Percentiles rank a stretch among this genome's conserved stretches.
phyloP scores from a whole-genome alignment of 176 grass and related monocot species.

The Aegilops bicornis region DNA sequence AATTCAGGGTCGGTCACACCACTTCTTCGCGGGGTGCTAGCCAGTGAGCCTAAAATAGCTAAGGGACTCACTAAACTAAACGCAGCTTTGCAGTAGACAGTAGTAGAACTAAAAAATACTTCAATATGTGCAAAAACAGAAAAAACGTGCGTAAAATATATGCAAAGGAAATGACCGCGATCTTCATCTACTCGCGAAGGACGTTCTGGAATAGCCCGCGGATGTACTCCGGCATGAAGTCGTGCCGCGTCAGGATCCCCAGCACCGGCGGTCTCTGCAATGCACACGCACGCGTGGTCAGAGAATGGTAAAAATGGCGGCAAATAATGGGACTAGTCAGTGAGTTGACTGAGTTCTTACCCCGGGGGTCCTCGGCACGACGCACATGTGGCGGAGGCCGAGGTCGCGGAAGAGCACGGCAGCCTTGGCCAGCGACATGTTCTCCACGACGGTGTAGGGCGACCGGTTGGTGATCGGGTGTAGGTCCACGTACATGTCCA shows the following conservation, averaged over 20 bases:
- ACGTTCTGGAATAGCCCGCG: slow-evolving; percentile 35
- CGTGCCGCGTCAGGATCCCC: slow-evolving; percentile 61
- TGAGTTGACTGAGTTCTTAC: slow-evolving; percentile 18
- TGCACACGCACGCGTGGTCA: neutral
- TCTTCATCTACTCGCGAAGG: slow-evolving; percentile 16
- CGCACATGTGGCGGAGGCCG: slow-evolving; percentile 63
- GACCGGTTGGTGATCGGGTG: slow-evolving; percentile 66
- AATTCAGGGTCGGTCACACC: neutral
- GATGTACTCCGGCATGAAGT: slow-evolving; percentile 73
- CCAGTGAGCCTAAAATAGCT: neutral
- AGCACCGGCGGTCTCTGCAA: slow-evolving; percentile 57
- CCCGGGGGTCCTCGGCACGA: slow-evolving; percentile 60
- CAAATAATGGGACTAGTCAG: neutral
- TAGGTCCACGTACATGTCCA: slow-evolving; percentile 73
- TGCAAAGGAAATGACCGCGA: neutral
- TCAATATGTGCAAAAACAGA: neutral
- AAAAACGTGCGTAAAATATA: neutral
- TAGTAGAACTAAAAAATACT: neutral
- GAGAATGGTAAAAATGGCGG: neutral
- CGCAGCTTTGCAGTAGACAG: neutral
- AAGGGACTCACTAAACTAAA: neutral
- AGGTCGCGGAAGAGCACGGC: slow-evolving; percentile 63
- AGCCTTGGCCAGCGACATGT: slow-evolving; percentile 70
- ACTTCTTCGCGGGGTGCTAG: slow-evolving; percentile 3
- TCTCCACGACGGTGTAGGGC: slow-evolving; percentile 63